Evolutionary conservation across 305 asterid genomes (phyloP), one percentile per base, ranked within the genome.

Genomic region (Ruellia speciosa): DNA sequence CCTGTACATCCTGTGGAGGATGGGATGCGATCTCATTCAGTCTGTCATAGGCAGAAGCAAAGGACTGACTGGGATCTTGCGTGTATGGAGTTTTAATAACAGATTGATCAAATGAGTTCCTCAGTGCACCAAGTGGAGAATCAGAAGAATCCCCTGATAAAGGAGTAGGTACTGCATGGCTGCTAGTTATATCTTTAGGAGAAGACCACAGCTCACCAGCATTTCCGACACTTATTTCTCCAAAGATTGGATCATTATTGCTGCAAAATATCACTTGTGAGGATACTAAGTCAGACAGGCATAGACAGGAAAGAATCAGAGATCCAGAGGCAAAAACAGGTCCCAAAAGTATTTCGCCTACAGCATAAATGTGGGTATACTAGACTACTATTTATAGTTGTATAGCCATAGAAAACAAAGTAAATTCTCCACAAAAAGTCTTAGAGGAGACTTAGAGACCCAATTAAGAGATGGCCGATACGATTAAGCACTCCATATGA

Each of bases 201-300:
- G 94, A 77, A 8, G 90, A 74, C 99, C 99, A 86, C 40, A 77
- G 74, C 72, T 83, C 93, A 40, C 78, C 85, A 18, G 82, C 58
- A 56, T 77, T 70, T 48, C 80, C 77, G 59, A 71, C 79, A 24
- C 77, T 77, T 52, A 68, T 49, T 51, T 81, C 79, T 67, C 92
- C 92, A 79, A 79, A 81, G 61, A 82, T 50, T 46, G 90, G 83
- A 67, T 78, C 87, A 24, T 69, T 77, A 66, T 77, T 78, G 84
- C 96, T 92, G 95, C 87, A 83, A 79, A 76, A 82, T 64, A 66
- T 76, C 74, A 77, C 85, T 80, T 77, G 89, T 82, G 80, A 80
- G 85, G 76, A 77, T 77, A 72, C 81, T 72, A 70, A 70, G 85
- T 77, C 79, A 76, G 86, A 71, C 75, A 65, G 74, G 56, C 71